These are phyloP conservation scores for Saraca asoca DNA, from an alignment of 331 rosid species.

Conservation along the genomic window DNA sequence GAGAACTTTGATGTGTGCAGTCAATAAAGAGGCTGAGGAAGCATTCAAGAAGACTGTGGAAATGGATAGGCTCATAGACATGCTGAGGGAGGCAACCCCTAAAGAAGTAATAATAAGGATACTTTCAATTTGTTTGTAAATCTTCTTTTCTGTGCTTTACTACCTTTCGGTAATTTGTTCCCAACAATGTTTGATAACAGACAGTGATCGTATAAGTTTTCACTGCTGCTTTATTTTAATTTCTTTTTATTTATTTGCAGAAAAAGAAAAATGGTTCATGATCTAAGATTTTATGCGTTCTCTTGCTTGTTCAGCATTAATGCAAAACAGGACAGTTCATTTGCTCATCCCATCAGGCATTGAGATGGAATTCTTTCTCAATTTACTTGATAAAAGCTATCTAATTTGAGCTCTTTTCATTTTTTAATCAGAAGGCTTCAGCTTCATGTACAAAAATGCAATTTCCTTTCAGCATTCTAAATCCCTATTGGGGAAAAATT, in stretches of 20 bases:
- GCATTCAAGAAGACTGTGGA: constrained; percentile 88
- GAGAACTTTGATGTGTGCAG: constrained; percentile 94
- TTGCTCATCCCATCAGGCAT: constrained; percentile 25
- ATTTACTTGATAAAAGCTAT: constrained; percentile 24
- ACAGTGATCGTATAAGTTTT: background rate
- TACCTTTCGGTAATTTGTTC: background rate
- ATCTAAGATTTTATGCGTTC: too few species aligned
- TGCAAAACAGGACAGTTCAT: background rate
- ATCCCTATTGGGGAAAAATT: background rate
- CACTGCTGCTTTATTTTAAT: constrained; percentile 5
- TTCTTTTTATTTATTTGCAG: background rate
- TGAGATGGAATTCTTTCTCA: constrained; percentile 20
- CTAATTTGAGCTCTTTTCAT: background rate
- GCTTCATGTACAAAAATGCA: background rate
- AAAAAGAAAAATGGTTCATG: constrained; percentile 7
- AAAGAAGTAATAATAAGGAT: constrained; percentile 47
- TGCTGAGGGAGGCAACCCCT: constrained; percentile 74
- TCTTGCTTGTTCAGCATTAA: too few species aligned
- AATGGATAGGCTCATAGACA: constrained; percentile 81
- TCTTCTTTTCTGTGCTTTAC: constrained; percentile 25
- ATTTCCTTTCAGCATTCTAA: background rate
- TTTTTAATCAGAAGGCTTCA: background rate
- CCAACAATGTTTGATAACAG: background rate
- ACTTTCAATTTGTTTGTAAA: constrained; percentile 23
- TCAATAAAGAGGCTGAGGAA: constrained; percentile 80